Percentiles rank a stretch among this genome's conserved stretches.
phyloP scores from a whole-genome alignment of 202 grass and related monocot genomes.

The Musa balbisiana region DNA sequence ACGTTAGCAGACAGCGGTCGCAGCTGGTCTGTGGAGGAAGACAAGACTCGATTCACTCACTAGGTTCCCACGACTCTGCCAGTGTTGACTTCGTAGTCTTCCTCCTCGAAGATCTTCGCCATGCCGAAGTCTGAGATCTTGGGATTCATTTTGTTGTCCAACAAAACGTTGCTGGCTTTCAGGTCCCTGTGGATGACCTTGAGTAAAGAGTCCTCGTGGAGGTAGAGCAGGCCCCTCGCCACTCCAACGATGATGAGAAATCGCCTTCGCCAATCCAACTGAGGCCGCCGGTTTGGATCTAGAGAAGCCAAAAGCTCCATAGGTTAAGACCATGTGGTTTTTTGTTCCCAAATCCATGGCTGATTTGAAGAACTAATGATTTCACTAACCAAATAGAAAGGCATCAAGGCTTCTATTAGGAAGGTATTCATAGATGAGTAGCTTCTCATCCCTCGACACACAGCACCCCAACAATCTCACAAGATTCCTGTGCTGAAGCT shows the following conservation, averaged over 20 bases:
- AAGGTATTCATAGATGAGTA: constrained; percentile 92
- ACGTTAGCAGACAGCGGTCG: too few relatives aligned
- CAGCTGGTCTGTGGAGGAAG: too few relatives aligned
- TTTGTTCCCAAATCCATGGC: too few relatives aligned
- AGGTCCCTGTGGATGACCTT: constrained; percentile 87
- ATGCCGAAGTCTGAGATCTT: constrained; percentile 99
- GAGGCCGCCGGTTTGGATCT: constrained; percentile 37
- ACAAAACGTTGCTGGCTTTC: constrained; percentile 87
- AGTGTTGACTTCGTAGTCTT: constrained; percentile 53
- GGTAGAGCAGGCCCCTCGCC: constrained; percentile 69
- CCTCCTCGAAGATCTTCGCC: constrained; percentile 73
- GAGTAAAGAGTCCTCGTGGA: constrained; percentile 79
- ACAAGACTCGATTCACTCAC: constrained; percentile 30
- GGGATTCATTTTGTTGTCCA: constrained; percentile 91
- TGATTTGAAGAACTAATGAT: too few relatives aligned
- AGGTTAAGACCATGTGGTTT: too few relatives aligned
- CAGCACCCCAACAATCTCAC: constrained; percentile 80
- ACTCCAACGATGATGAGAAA: constrained; percentile 70
- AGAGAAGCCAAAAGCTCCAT: neutral
- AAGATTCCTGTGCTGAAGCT: constrained; percentile 91
- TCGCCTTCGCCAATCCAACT: constrained; percentile 70
- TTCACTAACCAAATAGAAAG: constrained; percentile 66
- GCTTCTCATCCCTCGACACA: constrained; percentile 76
- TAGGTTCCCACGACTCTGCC: constrained; percentile 70
- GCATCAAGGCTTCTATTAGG: constrained; percentile 85